phyloP scores from a whole-genome alignment of 176 grass and related monocot genomes.

The Carex myosuroides region DNA sequence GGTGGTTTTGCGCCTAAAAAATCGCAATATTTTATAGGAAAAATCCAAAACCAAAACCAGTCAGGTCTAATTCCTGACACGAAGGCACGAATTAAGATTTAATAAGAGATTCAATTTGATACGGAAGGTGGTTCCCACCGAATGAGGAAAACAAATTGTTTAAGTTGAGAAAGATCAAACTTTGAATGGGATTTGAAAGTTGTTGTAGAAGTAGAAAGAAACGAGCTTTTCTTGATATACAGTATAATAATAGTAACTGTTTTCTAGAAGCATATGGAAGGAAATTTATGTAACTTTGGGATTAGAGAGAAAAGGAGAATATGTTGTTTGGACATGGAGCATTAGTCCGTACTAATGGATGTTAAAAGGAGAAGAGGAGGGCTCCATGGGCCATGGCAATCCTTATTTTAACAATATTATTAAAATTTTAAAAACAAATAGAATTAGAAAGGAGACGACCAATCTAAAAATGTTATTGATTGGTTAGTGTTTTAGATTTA shows the following conservation, averaged over 20 bases:
- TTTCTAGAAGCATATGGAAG: slow-evolving; percentile 11
- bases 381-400: too few species aligned
- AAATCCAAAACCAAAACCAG: background rate
- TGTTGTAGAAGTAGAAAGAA: background rate
- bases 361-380: too few species aligned
- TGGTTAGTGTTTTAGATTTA: too few species aligned
- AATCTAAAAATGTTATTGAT: too few species aligned
- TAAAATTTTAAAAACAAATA: too few species aligned
- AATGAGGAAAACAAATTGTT: background rate
- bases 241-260: background rate
- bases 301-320: background rate
- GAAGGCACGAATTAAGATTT: background rate
- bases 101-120: background rate
- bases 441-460: too few species aligned
- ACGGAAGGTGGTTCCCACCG: background rate
- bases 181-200: background rate
- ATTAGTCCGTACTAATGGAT: background rate
- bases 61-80: background rate
- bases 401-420: too few species aligned
- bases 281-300: background rate
- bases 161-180: slow-evolving; percentile 8
- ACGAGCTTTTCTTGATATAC: background rate
- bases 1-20: background rate
- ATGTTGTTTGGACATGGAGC: background rate
- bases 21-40: background rate